Conservation (phyloP, 345 rosid genomes). For the Anastatica hierochuntica region DNA sequence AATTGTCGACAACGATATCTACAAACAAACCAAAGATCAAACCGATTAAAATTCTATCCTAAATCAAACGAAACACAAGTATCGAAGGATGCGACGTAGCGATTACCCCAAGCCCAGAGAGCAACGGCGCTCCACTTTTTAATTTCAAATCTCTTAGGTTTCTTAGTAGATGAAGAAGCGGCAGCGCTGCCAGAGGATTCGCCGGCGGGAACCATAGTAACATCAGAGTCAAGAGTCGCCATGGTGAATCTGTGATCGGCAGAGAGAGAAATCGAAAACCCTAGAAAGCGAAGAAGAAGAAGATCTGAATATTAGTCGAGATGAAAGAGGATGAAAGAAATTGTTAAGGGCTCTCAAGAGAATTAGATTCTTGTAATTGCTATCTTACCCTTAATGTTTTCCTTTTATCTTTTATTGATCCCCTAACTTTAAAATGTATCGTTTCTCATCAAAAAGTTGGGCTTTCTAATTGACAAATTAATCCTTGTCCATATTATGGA, state of each 20-base stretch:
- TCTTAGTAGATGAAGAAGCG: slow-evolving; percentile 52
- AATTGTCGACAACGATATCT: slow-evolving; percentile 94
- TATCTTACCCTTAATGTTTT: no score
- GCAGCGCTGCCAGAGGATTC: slow-evolving; percentile 48
- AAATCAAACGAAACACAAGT: neutral
- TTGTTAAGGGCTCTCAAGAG: no score
- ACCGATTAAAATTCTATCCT: neutral
- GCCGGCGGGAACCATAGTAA: slow-evolving; percentile 65
- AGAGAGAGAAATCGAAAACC: neutral
- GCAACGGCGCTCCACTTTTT: slow-evolving; percentile 95
- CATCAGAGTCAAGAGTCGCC: slow-evolving; percentile 77
- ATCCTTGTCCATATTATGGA: no score
- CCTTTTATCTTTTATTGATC: no score
- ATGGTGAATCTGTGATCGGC: no score
- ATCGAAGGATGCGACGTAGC: no score
- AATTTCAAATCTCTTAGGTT: slow-evolving; percentile 77
- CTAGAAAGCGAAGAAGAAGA: slow-evolving; percentile 4
- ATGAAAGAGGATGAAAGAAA: no score
- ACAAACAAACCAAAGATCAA: slow-evolving; percentile 15
- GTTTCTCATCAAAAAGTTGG: no score
- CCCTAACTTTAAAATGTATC: no score
- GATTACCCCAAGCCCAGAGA: slow-evolving; percentile 98
- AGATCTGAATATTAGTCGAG: no score
- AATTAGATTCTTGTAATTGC: no score
- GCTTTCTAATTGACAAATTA: no score